phyloP scores from a whole-genome alignment of 495 filamentous ascomycete species.

The Hypoxylon fragiforme region DNA sequence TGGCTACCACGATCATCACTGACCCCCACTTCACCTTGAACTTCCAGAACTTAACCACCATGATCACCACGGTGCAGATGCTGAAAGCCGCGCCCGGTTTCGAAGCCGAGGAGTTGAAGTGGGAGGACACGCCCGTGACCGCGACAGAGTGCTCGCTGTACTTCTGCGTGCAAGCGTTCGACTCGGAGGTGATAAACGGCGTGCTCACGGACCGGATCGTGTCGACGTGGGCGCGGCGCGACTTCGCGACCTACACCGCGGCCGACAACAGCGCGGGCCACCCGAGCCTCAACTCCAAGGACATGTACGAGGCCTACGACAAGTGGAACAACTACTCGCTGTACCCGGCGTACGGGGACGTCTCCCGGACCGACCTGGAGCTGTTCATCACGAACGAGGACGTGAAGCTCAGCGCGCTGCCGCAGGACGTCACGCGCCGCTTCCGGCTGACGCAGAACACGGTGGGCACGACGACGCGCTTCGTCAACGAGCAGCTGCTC shows the following conservation, averaged over 20 bases:
- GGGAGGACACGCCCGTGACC: constrained; percentile 16
- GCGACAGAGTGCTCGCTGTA: constrained; percentile 29
- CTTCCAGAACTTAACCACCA: constrained; percentile 16
- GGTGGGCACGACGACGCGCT: constrained; percentile 9
- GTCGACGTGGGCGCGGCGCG: constrained; percentile 12
- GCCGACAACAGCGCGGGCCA: not conserved
- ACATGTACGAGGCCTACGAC: constrained; percentile 7
- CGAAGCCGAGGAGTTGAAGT: constrained; percentile 2
- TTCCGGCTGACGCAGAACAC: constrained; percentile 10
- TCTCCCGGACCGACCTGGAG: constrained; percentile 5
- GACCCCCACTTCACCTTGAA: constrained; percentile 13
- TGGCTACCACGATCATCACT: constrained; percentile 7
- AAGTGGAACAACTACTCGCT: constrained; percentile 20
- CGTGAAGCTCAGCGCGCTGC: not conserved
- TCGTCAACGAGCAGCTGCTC: constrained; percentile 17
- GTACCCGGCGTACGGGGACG: not conserved
- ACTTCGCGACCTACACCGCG: constrained; percentile 6
- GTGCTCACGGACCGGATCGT: constrained; percentile 11
- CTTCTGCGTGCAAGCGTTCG: constrained; percentile 22
- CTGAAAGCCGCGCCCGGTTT: constrained; percentile 8
- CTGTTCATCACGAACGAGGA: constrained; percentile 10
- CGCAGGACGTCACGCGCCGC: not conserved
- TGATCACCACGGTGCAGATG: constrained; percentile 10
- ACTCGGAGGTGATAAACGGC: constrained; percentile 13
- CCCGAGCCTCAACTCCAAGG: not conserved